phyloP scores from a whole-genome alignment of 805 yeast species.

The Myxozyma vanderwaltii region DNA sequence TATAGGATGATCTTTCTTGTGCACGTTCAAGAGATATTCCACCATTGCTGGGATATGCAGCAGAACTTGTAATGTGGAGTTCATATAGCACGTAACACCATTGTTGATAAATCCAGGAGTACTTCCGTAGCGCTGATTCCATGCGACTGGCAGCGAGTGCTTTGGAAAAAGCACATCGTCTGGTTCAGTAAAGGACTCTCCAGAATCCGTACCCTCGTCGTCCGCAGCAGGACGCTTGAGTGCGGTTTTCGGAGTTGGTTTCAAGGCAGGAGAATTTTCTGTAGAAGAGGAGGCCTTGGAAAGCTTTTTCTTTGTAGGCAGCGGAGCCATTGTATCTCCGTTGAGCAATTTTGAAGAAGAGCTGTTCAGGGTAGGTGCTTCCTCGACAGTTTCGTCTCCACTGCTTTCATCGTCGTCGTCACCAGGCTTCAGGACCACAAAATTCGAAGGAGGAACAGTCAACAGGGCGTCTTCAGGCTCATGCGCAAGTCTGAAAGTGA shows the following conservation, averaged over 20 bases:
- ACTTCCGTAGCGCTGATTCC: constrained; percentile 17
- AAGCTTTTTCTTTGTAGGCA: constrained; percentile 1
- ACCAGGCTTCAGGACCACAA: constrained; percentile 14
- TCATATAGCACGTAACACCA: constrained; percentile 96
- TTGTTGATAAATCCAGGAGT: constrained; percentile 73
- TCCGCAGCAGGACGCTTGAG: neutral
- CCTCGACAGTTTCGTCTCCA: constrained; percentile 2
- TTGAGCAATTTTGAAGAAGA: neutral
- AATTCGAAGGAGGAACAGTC: constrained; percentile 21
- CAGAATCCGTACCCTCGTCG: constrained; percentile 14
- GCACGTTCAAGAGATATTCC: constrained; percentile 73
- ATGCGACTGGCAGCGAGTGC: constrained; percentile 15
- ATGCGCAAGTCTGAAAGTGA: constrained; percentile 23
- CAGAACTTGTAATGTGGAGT: constrained; percentile 89
- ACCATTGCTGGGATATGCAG: constrained; percentile 89
- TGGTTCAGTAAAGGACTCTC: constrained; percentile 18
- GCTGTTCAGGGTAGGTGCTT: neutral
- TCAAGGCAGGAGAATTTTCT: neutral
- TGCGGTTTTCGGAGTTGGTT: neutral
- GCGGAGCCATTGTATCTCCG: neutral
- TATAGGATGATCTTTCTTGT: constrained; percentile 52
- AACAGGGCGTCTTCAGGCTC: constrained; percentile 21
- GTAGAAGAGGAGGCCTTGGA: neutral
- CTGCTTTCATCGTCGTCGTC: constrained; percentile 2
- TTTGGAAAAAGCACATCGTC: constrained; percentile 19